Percentiles rank a stretch among this genome's conserved stretches.
phyloP scores from a whole-genome alignment of 2,329 filamentous ascomycete genomes.

The Fusarium sambucinum region DNA sequence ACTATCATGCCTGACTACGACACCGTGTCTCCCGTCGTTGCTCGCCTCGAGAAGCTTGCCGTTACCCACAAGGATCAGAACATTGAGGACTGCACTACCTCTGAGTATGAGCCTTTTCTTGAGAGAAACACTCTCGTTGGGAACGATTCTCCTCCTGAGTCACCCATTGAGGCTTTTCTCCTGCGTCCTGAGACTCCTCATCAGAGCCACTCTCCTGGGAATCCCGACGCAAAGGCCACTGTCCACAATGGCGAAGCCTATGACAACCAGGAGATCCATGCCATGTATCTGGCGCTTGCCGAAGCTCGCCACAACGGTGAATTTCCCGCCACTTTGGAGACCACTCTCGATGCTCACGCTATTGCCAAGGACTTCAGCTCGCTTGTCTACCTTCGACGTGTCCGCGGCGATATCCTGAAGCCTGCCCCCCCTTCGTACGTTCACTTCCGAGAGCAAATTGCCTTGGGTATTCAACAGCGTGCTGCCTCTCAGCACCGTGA shows the following conservation, averaged over 20 bases:
- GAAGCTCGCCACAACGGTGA: constrained; percentile 50
- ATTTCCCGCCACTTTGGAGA: constrained; percentile 51
- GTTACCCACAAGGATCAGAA: constrained; percentile 1
- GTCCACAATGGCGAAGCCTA: not conserved
- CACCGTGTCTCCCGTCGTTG: constrained; percentile 17
- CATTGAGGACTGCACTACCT: not conserved
- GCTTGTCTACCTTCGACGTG: constrained; percentile 48
- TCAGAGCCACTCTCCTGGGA: not conserved
- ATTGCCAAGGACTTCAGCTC: constrained; percentile 51
- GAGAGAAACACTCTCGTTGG: not conserved
- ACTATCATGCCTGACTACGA: constrained; percentile 10
- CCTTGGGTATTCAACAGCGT: constrained; percentile 53
- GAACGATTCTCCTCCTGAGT: constrained; percentile 17
- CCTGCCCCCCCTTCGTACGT: constrained; percentile 43
- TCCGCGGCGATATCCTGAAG: constrained; percentile 33
- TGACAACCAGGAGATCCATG: too few relatives aligned
- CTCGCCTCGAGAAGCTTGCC: constrained; percentile 14
- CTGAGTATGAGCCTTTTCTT: not conserved
- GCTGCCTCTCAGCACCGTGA: constrained; percentile 44
- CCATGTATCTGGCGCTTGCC: not conserved
- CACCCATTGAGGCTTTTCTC: constrained; percentile 26
- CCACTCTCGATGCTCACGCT: constrained; percentile 44
- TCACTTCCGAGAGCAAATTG: constrained; percentile 50
- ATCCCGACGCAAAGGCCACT: not conserved
- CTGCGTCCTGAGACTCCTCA: constrained; percentile 2